Percentiles rank a stretch among this genome's conserved stretches.
Conservation (phyloP, 2,329 filamentous ascomycete genomes). For the Raffaelea ambrosiae region DNA sequence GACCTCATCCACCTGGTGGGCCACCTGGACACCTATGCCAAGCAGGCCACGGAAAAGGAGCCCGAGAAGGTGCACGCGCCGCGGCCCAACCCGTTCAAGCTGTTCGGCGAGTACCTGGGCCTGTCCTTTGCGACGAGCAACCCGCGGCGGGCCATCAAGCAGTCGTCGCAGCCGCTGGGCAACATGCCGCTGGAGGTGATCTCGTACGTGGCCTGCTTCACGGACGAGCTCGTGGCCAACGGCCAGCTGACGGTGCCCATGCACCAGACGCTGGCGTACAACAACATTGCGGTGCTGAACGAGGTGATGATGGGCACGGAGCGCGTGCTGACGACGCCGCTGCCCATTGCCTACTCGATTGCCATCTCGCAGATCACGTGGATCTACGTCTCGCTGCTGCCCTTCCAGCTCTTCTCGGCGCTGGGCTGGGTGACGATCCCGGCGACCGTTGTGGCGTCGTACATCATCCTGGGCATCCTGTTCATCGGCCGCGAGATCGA, state of each 20-base stretch:
- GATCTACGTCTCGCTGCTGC: constrained; percentile 64
- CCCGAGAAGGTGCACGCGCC: constrained; percentile 22
- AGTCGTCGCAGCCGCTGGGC: constrained; percentile 56
- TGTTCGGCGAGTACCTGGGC: constrained; percentile 55
- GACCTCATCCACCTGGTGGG: constrained; percentile 54
- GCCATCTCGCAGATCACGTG: constrained; percentile 70
- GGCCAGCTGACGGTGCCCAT: constrained; percentile 37
- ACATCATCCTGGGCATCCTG: constrained; percentile 63
- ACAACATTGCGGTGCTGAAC: constrained; percentile 46
- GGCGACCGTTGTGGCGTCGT: constrained; percentile 54
- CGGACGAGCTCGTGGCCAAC: constrained; percentile 46
- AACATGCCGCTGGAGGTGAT: constrained; percentile 66
- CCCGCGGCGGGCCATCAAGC: constrained; percentile 61
- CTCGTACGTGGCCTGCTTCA: constrained; percentile 53
- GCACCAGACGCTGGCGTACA: constrained; percentile 41
- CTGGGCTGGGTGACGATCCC: constrained; percentile 66
- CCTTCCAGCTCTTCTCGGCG: constrained; percentile 57
- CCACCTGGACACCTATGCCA: constrained; percentile 61
- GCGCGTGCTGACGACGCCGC: constrained; percentile 61
- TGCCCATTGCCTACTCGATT: constrained; percentile 67
- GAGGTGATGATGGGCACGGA: constrained; percentile 61
- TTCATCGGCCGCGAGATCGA: constrained; percentile 62
- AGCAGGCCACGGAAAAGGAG: constrained; percentile 29
- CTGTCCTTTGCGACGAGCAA: constrained; percentile 61
- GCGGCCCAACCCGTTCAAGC: constrained; percentile 35